These are phyloP conservation scores for Aspergillus aculeatinus DNA, from an alignment of 2,329 filamentous ascomycete genomes.

Conservation along the genomic window DNA sequence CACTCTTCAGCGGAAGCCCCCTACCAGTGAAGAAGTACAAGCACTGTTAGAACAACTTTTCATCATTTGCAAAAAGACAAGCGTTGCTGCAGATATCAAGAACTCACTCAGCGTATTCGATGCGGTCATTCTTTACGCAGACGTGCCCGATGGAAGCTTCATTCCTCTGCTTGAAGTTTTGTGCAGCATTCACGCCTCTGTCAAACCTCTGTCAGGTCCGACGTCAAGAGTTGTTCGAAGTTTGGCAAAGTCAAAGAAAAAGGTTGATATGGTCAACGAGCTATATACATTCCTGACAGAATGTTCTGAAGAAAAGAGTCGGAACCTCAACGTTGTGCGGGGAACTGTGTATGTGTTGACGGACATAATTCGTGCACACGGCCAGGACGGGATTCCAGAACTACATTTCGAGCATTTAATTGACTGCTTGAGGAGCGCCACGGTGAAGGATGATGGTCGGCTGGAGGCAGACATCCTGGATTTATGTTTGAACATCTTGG, in stretches of 20 bases:
- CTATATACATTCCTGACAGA: conserved; percentile 39
- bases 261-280: conserved; percentile 39
- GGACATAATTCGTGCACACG: conserved; percentile 41
- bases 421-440: conserved; percentile 34
- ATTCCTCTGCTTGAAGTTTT: conserved; percentile 41
- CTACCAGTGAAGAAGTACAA: conserved; percentile 37
- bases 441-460: conserved; percentile 38
- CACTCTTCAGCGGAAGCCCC: conserved; percentile 42
- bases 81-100: conserved; percentile 43
- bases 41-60: conserved; percentile 39
- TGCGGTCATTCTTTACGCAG: conserved; percentile 42
- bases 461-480: conserved; percentile 43
- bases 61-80: conserved; percentile 42
- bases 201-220: conserved; percentile 43
- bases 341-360: conserved; percentile 43
- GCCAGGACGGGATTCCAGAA: conserved; percentile 39
- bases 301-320: conserved; percentile 32
- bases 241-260: conserved; percentile 40
- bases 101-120: conserved; percentile 44
- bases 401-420: conserved; percentile 39
- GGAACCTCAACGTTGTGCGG: conserved; percentile 42
- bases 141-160: conserved; percentile 41
- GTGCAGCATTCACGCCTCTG: conserved; percentile 46
- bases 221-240: conserved; percentile 45
- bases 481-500: conserved; percentile 40